Percentiles rank a stretch among this genome's conserved stretches.
Conservation (phyloP, 192 early-diverging fungal species). For the Backusella macrospora region DNA sequence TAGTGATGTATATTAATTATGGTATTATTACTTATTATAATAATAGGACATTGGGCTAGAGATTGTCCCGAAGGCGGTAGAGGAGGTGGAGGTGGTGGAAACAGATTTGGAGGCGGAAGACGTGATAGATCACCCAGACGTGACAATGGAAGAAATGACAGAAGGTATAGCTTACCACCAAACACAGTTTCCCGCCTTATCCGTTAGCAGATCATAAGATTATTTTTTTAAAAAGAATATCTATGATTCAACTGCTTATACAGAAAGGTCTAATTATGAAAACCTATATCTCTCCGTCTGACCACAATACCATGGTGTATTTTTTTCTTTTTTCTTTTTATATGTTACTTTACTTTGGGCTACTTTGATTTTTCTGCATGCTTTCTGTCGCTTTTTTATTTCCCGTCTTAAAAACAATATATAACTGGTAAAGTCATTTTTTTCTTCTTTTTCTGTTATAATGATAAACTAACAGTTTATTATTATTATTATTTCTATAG, state of each 20-base stretch:
- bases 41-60: constrained; percentile 54
- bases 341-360: not conserved
- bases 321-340: not conserved
- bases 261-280: not conserved
- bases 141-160: constrained; percentile 19
- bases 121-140: constrained; percentile 24
- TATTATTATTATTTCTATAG: not conserved
- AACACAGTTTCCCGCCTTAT: constrained; percentile 12
- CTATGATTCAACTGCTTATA: not conserved
- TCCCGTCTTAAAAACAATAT: not conserved
- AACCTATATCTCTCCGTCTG: not conserved
- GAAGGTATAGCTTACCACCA: constrained; percentile 30
- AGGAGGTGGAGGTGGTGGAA: constrained; percentile 20
- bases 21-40: not conserved
- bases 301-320: constrained; percentile 11
- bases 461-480: not conserved
- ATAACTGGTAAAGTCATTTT: not conserved
- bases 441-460: not conserved
- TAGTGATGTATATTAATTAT: not conserved
- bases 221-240: not conserved
- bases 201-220: not conserved
- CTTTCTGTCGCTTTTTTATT: not conserved
- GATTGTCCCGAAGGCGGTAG: constrained; percentile 43
- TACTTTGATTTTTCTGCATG: not conserved
- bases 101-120: constrained; percentile 16